These are phyloP conservation scores for Tubosaeta sp. DNA, from an alignment of 768 basidiomycete species.

Conservation along the genomic window DNA sequence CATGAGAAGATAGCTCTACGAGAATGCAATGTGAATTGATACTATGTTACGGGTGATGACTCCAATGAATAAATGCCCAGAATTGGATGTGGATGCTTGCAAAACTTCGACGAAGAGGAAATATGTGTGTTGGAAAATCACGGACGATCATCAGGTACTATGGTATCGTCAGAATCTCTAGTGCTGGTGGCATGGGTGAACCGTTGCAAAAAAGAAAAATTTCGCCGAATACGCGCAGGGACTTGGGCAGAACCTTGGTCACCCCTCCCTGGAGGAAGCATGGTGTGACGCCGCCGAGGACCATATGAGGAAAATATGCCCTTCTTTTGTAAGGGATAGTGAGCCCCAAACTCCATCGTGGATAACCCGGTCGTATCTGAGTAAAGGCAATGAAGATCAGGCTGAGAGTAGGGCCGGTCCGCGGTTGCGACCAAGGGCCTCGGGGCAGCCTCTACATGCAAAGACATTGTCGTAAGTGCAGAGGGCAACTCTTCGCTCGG, in stretches of 20 bases:
- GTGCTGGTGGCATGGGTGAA: constrained; percentile 20
- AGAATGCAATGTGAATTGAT: constrained; percentile 15
- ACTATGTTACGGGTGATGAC: constrained; percentile 1
- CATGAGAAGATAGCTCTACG: constrained; percentile 7
- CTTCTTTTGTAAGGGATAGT: constrained; percentile 10
- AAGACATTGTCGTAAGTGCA: constrained; percentile 23
- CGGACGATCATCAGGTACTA: constrained; percentile 4
- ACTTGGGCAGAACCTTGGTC: constrained; percentile 15
- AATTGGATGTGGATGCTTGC: constrained; percentile 19
- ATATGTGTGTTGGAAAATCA: background rate
- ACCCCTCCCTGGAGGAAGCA: constrained; percentile 6
- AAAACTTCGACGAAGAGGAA: constrained; percentile 1
- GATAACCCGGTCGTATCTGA: constrained; percentile 12
- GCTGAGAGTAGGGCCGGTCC: constrained; percentile 29
- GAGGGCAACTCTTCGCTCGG: constrained; percentile 29
- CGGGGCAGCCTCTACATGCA: constrained; percentile 13
- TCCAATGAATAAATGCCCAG: constrained; percentile 6
- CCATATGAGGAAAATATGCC: constrained; percentile 13
- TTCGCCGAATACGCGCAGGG: constrained; percentile 28
- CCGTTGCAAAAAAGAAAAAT: constrained; percentile 35
- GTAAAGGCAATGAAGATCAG: constrained; percentile 26
- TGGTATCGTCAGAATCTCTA: constrained; percentile 10
- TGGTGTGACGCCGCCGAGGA: constrained; percentile 20
- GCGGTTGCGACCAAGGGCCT: constrained; percentile 11
- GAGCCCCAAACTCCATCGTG: constrained; percentile 23